Evolutionary conservation across 139 green algal species (phyloP).

Genomic region (Volvox reticuliferus): DNA sequence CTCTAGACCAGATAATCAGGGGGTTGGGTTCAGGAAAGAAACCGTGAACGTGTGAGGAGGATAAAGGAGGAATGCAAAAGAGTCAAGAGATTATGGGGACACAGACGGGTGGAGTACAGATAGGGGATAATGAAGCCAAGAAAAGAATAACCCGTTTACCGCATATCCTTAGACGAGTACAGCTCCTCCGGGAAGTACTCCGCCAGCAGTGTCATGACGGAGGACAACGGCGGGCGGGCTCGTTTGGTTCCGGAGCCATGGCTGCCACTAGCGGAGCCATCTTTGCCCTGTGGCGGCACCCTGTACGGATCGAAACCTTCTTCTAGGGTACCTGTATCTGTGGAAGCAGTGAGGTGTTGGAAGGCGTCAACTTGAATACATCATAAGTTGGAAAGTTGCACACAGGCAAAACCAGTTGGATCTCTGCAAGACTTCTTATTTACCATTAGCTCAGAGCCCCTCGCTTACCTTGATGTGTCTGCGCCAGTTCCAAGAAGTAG

Average conservation of each 20-base stretch:
- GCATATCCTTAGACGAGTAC: constrained; percentile 47
- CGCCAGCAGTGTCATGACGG: constrained; percentile 39
- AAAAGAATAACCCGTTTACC: neutral
- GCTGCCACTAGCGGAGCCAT: neutral
- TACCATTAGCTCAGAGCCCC: neutral
- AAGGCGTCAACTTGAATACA: too few species aligned
- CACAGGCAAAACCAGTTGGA: too few species aligned
- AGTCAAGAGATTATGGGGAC: too few species aligned
- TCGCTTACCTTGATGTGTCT: constrained; percentile 12
- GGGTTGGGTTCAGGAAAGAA: too few species aligned
- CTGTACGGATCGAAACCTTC: constrained; percentile 31
- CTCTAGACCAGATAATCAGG: too few species aligned
- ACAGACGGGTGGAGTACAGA: too few species aligned
- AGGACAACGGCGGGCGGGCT: constrained; percentile 20
- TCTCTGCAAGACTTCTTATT: too few species aligned
- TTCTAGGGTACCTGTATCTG: constrained; percentile 15
- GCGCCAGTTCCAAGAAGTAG: constrained; percentile 30
- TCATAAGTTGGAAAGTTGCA: too few species aligned
- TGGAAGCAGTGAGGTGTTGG: neutral
- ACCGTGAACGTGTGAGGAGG: too few species aligned
- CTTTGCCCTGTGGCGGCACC: neutral
- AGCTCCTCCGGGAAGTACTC: constrained; percentile 59
- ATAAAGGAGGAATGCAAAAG: too few species aligned
- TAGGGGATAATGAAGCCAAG: too few species aligned
- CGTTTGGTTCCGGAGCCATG: neutral